These are phyloP conservation scores for Acanthamoeba polyphaga DNA, from an alignment of 208 protist species.

Conservation along the genomic window DNA sequence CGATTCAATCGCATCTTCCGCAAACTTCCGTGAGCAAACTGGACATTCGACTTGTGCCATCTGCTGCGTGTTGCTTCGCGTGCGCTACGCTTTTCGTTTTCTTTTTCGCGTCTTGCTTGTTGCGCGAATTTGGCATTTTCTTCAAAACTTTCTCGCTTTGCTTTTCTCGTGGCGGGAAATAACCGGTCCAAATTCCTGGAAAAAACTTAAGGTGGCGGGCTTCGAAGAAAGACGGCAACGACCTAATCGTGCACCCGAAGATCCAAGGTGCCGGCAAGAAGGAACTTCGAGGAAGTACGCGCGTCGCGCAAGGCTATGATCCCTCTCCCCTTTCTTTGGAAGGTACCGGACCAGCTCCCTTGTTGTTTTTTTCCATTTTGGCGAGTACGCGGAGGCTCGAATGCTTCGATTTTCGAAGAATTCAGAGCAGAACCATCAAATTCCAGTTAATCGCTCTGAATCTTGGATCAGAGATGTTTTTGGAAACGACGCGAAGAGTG, in stretches of 20 bases:
- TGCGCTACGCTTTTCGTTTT: no score
- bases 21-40: neutral
- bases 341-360: neutral
- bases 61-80: no score
- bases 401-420: neutral
- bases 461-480: no score
- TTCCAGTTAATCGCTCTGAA: neutral
- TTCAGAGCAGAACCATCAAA: neutral
- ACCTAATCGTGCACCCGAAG: no score
- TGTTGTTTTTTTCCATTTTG: neutral
- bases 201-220: neutral
- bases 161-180: neutral
- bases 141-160: neutral
- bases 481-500: no score
- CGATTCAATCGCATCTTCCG: neutral
- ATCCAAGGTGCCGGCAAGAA: neutral
- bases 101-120: no score
- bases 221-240: neutral
- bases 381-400: no score
- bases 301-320: neutral
- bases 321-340: conserved; percentile 72
- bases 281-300: neutral
- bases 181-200: neutral
- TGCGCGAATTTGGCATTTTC: no score
- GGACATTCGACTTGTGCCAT: neutral